Conservation (phyloP, 1,139 yeast species). For the Nematodospora anomalae region DNA sequence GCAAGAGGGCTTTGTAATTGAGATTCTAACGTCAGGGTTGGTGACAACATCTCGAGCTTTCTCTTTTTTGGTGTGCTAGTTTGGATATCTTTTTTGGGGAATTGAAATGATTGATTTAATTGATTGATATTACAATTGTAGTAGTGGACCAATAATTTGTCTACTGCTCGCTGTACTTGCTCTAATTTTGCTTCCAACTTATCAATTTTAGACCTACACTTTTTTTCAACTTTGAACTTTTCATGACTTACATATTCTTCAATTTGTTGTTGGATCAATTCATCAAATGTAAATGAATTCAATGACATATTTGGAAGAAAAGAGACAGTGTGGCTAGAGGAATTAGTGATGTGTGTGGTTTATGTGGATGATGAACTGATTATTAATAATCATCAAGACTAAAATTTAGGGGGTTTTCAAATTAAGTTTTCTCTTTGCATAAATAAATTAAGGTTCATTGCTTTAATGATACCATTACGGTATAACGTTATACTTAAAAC, state of each 20-base stretch:
- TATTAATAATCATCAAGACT: not conserved
- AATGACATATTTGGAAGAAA: constrained; percentile 1
- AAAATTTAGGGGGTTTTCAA: not conserved
- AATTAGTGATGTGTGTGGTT: not conserved
- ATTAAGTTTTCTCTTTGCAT: not conserved
- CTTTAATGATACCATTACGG: not conserved
- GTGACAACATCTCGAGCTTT: not conserved
- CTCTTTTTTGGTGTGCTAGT: not conserved
- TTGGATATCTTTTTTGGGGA: not conserved
- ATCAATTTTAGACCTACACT: constrained; percentile 1
- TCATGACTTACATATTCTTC: constrained; percentile 2
- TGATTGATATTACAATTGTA: not conserved
- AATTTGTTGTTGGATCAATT: constrained; percentile 2
- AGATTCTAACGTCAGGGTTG: not conserved
- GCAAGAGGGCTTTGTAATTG: not conserved
- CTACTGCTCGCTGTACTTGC: not conserved
- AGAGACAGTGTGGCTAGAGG: not conserved
- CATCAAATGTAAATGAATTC: constrained; percentile 1
- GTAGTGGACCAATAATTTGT: not conserved
- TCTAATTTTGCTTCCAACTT: constrained; percentile 6
- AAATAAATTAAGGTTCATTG: not conserved
- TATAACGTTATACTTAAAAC: not conserved
- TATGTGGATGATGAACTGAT: not conserved
- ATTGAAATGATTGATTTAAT: not conserved
- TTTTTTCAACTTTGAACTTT: constrained; percentile 3